A percentile compares a stretch with the other conserved stretches of the same genome.
These are phyloP conservation scores for Colletotrichum trifolii DNA, from an alignment of 2,329 filamentous ascomycete genomes.

Conservation along the genomic window DNA sequence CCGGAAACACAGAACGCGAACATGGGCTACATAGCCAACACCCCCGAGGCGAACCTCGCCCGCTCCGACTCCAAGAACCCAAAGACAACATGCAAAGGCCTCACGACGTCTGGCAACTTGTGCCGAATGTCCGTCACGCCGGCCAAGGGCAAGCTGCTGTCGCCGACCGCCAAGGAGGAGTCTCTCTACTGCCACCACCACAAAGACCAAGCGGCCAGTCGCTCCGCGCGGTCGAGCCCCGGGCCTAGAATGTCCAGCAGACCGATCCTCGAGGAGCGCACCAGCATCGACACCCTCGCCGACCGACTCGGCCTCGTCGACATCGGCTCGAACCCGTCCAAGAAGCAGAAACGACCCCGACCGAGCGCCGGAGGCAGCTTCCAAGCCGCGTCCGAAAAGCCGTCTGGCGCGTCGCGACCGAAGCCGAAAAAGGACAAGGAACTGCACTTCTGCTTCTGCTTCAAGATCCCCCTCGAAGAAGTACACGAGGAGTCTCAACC, in stretches of 20 bases:
- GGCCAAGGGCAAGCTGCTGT: slow-evolving; percentile 38
- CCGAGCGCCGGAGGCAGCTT: slow-evolving; percentile 7
- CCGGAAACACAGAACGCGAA: background rate
- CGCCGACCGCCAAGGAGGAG: slow-evolving; percentile 55
- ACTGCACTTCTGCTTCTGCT: slow-evolving; percentile 63
- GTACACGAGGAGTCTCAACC: slow-evolving; percentile 45
- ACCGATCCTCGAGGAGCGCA: slow-evolving; percentile 71
- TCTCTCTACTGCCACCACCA: slow-evolving; percentile 95
- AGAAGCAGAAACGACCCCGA: slow-evolving; percentile 46
- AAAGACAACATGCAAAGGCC: slow-evolving; percentile 85
- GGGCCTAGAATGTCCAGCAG: slow-evolving; percentile 55
- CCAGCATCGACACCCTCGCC: slow-evolving; percentile 88
- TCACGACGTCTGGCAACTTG: slow-evolving; percentile 83
- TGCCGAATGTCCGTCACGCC: slow-evolving; percentile 79
- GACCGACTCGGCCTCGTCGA: slow-evolving; percentile 82
- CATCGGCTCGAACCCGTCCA: slow-evolving; percentile 54
- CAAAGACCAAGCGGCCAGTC: slow-evolving; percentile 83
- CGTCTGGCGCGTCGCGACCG: slow-evolving; percentile 25
- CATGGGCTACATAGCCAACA: slow-evolving; percentile 77
- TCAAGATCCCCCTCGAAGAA: slow-evolving; percentile 60
- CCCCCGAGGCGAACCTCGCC: slow-evolving; percentile 82
- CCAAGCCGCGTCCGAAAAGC: slow-evolving; percentile 24
- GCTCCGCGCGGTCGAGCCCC: slow-evolving; percentile 58
- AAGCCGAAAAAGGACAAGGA: slow-evolving; percentile 47
- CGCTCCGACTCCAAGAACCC: slow-evolving; percentile 89